These are phyloP conservation scores for Erodium texanum DNA, from an alignment of 441 rosid genomes.

Conservation along the genomic window DNA sequence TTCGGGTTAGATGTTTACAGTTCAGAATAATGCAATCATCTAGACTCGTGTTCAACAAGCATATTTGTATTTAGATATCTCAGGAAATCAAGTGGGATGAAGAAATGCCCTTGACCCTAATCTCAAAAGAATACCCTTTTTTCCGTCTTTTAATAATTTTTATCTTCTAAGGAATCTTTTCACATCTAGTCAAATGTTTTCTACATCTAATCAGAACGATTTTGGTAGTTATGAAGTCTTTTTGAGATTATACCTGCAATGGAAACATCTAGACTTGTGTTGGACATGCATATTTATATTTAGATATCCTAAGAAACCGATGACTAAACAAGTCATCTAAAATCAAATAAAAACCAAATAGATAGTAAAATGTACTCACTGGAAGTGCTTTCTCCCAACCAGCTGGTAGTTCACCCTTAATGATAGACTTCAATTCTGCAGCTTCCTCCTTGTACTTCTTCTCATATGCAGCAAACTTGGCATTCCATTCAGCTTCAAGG, in stretches of 20 bases:
- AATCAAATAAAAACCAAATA: background rate
- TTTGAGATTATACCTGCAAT: too few relatives aligned
- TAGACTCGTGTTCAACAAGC: background rate
- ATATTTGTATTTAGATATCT: background rate
- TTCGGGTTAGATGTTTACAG: background rate
- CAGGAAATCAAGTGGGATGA: too few relatives aligned
- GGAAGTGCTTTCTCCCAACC: conserved; percentile 99
- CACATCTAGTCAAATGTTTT: too few relatives aligned
- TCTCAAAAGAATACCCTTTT: too few relatives aligned
- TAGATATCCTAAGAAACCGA: too few relatives aligned
- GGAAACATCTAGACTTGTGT: too few relatives aligned
- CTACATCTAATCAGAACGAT: too few relatives aligned
- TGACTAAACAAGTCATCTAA: background rate
- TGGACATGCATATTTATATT: too few relatives aligned
- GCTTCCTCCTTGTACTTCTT: conserved; percentile 92
- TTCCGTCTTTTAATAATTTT: too few relatives aligned
- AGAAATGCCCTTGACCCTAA: too few relatives aligned
- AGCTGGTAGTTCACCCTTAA: conserved; percentile 73
- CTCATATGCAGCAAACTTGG: conserved; percentile 77
- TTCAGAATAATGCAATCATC: background rate
- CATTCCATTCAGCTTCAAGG: conserved; percentile 86
- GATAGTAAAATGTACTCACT: conserved; percentile 44
- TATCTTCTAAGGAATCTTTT: too few relatives aligned
- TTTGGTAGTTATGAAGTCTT: too few relatives aligned
- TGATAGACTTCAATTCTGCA: conserved; percentile 76